A percentile compares a stretch with the other conserved stretches of the same genome.
Evolutionary conservation across 2,329 filamentous ascomycete genomes (phyloP).

Genomic region (Peltaster fructicola): DNA sequence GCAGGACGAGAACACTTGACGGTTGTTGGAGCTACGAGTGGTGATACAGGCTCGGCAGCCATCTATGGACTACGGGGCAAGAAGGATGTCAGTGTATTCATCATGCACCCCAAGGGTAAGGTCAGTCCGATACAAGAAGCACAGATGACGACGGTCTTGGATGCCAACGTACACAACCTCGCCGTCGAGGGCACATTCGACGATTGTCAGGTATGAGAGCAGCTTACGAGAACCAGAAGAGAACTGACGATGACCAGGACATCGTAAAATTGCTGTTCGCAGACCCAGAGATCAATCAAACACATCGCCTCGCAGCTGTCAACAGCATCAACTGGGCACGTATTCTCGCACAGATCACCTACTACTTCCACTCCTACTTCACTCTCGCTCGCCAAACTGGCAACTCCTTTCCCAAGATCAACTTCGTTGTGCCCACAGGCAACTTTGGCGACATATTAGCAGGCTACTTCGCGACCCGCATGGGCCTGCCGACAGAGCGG

Average conservation of each 20-base stretch:
- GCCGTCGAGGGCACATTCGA: constrained; percentile 84
- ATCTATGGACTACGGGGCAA: constrained; percentile 91
- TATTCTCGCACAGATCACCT: constrained; percentile 90
- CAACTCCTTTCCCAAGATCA: constrained; percentile 51
- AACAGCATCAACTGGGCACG: constrained; percentile 96
- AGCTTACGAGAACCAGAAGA: neutral
- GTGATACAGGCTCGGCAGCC: constrained; percentile 81
- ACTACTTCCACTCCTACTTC: constrained; percentile 95
- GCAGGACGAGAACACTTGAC: constrained; percentile 64
- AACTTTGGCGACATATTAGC: constrained; percentile 94
- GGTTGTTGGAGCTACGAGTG: constrained; percentile 72
- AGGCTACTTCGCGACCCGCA: constrained; percentile 78
- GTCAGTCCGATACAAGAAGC: constrained; percentile 86
- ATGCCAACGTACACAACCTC: constrained; percentile 83
- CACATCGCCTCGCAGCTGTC: constrained; percentile 73
- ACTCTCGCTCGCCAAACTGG: constrained; percentile 43
- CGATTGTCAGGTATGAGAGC: constrained; percentile 59
- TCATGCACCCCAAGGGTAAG: constrained; percentile 79
- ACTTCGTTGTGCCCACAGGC: constrained; percentile 82
- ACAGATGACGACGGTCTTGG: constrained; percentile 90
- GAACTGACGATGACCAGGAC: constrained; percentile 34
- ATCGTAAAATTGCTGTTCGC: constrained; percentile 87
- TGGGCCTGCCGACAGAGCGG: constrained; percentile 78
- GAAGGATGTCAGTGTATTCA: constrained; percentile 93
- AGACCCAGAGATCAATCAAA: constrained; percentile 66